Base-by-base conservation (phyloP, 495 filamentous ascomycete species). In the Penicillium turbatum region DNA sequence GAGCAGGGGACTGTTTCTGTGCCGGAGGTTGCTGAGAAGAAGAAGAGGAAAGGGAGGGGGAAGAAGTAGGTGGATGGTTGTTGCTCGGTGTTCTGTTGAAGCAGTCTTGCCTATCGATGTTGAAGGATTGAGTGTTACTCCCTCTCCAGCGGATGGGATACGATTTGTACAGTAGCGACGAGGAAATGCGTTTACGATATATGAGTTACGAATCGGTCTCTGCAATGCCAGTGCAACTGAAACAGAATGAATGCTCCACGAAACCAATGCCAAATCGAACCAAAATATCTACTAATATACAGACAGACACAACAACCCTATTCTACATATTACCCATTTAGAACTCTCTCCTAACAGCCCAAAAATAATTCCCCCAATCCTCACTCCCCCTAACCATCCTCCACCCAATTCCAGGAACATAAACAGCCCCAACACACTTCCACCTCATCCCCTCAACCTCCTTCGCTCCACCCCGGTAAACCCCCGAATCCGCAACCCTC, bases 281-380 rank as follows among this genome's bases (percentile, higher is more conserved):
- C 9, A 12, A 16, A 51, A 11, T 27, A 12, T 17, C 19, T 17
- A 48, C 34, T 51, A 51, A 32, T 46, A 37, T 56, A 51, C 47
- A 56, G 36, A 42, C 6, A 51, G 27, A 2, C 4, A 2, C 21
- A 2, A 2, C 21, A 24, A 2, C 21, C 21, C 21, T 2, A 24
- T 2, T 24, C 21, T 4, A 44, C 19, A 11, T 29, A 45, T 5
- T n/a, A 42, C n/a, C n/a, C n/a, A 34, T 48, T n/a, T 17, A 72
- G 47, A 74, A 31, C 19, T 72, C 77, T 72, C 76, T 95, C 70
- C 86, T 83, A 29, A 95, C 82, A 35, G 82, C 93, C 71, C 96
- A 95, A 70, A 98, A 97, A 70, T 98, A 98, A 72, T 98, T 98
- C 31, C 93, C 93, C 71, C 88, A 82, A 65, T 81, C 84, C 76